A percentile compares a stretch with the other conserved stretches of the same genome.
phyloP scores from a whole-genome alignment of 371 early-diverging fungal species.

The Circinella minor region DNA sequence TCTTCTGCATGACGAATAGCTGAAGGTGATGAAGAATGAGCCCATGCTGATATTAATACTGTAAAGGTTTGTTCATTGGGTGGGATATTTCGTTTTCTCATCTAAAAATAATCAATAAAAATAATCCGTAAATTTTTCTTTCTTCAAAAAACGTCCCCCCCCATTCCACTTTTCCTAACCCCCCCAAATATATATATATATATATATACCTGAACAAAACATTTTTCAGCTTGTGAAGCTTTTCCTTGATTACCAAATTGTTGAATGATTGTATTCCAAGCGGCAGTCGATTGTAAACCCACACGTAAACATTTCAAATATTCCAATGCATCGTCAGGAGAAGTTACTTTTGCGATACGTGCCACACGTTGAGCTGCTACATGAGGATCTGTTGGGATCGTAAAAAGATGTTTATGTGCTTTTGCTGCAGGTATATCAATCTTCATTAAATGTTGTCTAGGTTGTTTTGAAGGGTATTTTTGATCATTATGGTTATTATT shows the following conservation, averaged over 20 bases:
- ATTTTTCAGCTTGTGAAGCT: slow-evolving; percentile 12
- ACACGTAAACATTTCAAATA: slow-evolving; percentile 12
- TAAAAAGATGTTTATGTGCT: slow-evolving; percentile 7
- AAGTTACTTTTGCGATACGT: slow-evolving; percentile 8
- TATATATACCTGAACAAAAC: slow-evolving; percentile 16
- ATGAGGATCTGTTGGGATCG: slow-evolving; percentile 18
- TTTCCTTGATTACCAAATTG: slow-evolving; percentile 15
- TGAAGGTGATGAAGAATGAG: slow-evolving; percentile 30
- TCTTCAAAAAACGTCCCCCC: too few species aligned
- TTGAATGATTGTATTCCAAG: slow-evolving; percentile 18
- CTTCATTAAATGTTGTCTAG: background rate
- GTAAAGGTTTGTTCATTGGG: slow-evolving; percentile 47
- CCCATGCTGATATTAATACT: slow-evolving; percentile 26
- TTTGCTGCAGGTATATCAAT: slow-evolving; percentile 8
- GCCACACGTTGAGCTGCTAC: slow-evolving; percentile 16
- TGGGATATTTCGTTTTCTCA: slow-evolving; percentile 34
- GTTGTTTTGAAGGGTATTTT: background rate
- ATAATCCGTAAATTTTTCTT: too few species aligned
- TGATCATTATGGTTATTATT: background rate
- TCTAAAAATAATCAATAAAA: slow-evolving; percentile 15
- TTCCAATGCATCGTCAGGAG: slow-evolving; percentile 17
- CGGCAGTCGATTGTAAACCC: slow-evolving; percentile 19
- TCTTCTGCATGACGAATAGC: slow-evolving; percentile 30
- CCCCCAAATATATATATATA: too few species aligned
- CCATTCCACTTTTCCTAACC: too few species aligned